Evolutionary conservation across 164 flowering plant species (phyloP), one percentile per base, ranked within the genome.

Genomic region (Akebia trifoliata): DNA sequence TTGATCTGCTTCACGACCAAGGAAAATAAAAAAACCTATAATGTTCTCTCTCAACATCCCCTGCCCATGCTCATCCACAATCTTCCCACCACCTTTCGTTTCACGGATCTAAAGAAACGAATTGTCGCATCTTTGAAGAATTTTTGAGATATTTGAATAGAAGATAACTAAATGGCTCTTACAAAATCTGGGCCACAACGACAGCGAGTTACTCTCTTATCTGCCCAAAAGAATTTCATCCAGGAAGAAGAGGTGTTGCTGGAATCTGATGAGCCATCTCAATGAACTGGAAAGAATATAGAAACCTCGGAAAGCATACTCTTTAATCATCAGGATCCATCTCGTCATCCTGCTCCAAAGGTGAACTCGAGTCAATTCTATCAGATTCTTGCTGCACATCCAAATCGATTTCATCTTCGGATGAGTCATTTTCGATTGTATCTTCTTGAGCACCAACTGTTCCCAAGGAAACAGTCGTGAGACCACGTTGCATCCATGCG

Each of bases 301-400:
- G 31, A 46, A 46, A 32, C 17, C 34, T 30, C 38, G 30, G 50
- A 61, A 46, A 56, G 5, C 26, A 14, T 38, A 26, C 30, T 54
- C 24, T 36, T 58, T 79, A 82, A 66, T 88, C 96, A 58, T 85
- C 72, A 6, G 96, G 88, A 62, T 88, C 96, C 96, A 84, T 83
- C 72, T 88, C 96, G 17, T 81, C 96, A 64, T 88, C 96, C 51
- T 76, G 83, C 35, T 83, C 92, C 12, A 57, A 43, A 0, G 76
- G 28, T 10, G 67, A 64, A 18, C 49, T 29, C 0, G 54, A 38
- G 39, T 73, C 65, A 11, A 55, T 54, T 57, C 58, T 67, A 43
- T 68, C 73, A 17, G 71, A 60, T 46, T 79, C 83, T 17, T 51
- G 68, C 63, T 53, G 74, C 61, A 70, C 77, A 57, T 50, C 70